phyloP scores from a whole-genome alignment of 768 basidiomycete species.

The Krasilnikovozyma curviuscula region DNA sequence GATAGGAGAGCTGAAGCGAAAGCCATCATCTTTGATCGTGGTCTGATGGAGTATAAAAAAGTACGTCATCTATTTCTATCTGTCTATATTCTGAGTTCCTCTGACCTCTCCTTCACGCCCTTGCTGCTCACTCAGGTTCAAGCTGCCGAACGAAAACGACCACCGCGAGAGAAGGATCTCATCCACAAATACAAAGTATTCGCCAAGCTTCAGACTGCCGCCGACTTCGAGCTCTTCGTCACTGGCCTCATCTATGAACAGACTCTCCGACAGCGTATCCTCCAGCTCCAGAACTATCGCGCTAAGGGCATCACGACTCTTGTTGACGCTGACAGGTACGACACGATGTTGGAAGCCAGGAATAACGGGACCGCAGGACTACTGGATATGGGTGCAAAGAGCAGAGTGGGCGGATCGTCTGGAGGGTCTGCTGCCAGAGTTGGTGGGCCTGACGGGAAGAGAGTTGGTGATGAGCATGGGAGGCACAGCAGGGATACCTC shows the following conservation, averaged over 20 bases:
- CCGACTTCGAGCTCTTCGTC: slow-evolving; percentile 73
- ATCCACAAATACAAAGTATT: slow-evolving; percentile 76
- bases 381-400: neutral
- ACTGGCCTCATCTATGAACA: slow-evolving; percentile 89
- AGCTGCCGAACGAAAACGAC: slow-evolving; percentile 74
- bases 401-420: neutral
- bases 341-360: slow-evolving; percentile 40
- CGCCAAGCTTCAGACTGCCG: slow-evolving; percentile 68
- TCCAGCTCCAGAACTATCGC: slow-evolving; percentile 78
- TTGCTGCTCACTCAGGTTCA: slow-evolving; percentile 41
- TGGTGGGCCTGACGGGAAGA: neutral
- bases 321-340: slow-evolving; percentile 82
- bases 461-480: neutral
- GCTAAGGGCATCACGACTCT: slow-evolving; percentile 61
- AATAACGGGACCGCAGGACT: slow-evolving; percentile 27
- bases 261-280: slow-evolving; percentile 64
- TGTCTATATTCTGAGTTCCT: neutral
- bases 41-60: slow-evolving; percentile 84
- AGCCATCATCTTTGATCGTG: slow-evolving; percentile 74
- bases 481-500: neutral
- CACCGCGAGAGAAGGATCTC: slow-evolving; percentile 79
- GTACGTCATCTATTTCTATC: too few species aligned
- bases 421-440: neutral
- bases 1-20: slow-evolving; percentile 71
- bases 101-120: slow-evolving; percentile 5